A percentile compares a stretch with the other conserved stretches of the same genome.
phyloP scores from a whole-genome alignment of 202 grass and related monocot genomes.

The Hordeum pubiflorum region DNA sequence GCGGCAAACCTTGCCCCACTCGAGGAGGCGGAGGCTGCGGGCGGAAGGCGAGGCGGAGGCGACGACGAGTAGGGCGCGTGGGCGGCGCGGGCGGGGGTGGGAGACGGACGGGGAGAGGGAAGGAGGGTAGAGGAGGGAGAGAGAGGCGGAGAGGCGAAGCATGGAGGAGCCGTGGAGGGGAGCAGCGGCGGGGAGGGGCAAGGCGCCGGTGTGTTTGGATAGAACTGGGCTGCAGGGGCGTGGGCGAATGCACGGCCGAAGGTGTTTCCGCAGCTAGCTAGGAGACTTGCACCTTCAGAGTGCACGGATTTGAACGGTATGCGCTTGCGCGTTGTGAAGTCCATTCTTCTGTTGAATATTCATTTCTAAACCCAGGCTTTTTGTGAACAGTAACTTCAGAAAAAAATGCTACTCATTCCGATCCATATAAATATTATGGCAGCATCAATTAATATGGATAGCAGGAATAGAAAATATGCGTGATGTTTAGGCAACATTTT shows the following conservation, averaged over 20 bases:
- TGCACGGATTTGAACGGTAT: neutral
- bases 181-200: neutral
- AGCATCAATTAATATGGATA: too few relatives aligned
- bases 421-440: too few relatives aligned
- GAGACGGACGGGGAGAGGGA: neutral
- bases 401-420: too few relatives aligned
- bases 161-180: conserved; percentile 7
- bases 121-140: neutral
- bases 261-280: neutral
- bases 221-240: neutral
- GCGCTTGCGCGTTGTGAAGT: neutral
- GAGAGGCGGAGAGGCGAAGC: conserved; percentile 17
- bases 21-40: conserved; percentile 58
- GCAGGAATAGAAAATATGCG: too few relatives aligned
- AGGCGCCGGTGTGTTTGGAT: conserved; percentile 11
- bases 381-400: too few relatives aligned
- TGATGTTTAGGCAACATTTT: too few relatives aligned
- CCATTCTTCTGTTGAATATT: too few relatives aligned
- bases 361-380: too few relatives aligned
- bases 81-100: neutral
- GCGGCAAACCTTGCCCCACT: conserved; percentile 66
- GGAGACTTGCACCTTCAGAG: neutral
- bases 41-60: conserved; percentile 12
- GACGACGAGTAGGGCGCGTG: conserved; percentile 3
- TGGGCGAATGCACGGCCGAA: neutral